Conservation (phyloP, 768 basidiomycete species). For the Phylloporus sp. region DNA sequence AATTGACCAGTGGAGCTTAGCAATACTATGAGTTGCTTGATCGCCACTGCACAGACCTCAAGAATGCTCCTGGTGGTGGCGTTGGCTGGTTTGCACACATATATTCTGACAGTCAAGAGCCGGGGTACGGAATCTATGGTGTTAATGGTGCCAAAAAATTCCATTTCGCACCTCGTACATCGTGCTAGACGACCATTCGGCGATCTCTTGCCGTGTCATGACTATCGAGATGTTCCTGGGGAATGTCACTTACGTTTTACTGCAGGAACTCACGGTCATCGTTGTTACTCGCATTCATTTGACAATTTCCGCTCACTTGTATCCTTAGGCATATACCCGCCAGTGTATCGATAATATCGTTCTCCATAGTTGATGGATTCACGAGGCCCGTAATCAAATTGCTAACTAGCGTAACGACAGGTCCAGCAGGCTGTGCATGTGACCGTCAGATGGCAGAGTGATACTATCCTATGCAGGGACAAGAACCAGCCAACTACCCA, state of each 20-base stretch:
- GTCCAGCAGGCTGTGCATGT: too few relatives aligned
- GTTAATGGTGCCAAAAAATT: constrained; percentile 52
- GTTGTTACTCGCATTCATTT: too few relatives aligned
- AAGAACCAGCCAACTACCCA: too few relatives aligned
- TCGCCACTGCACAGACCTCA: constrained; percentile 58
- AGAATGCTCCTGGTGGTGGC: constrained; percentile 54
- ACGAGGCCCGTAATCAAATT: too few relatives aligned
- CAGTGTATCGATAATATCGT: neutral
- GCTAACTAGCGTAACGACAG: too few relatives aligned
- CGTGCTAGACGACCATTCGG: constrained; percentile 44
- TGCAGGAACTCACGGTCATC: neutral
- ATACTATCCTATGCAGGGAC: too few relatives aligned
- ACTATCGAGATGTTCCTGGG: neutral
- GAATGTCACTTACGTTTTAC: neutral
- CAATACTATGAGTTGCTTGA: constrained; percentile 66
- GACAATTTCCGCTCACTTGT: constrained; percentile 2
- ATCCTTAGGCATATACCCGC: too few relatives aligned
- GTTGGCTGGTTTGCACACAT: constrained; percentile 83
- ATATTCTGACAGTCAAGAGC: constrained; percentile 61
- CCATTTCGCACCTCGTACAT: constrained; percentile 57
- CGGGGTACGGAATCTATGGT: constrained; percentile 70
- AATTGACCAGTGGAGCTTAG: constrained; percentile 3
- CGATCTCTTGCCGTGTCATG: too few relatives aligned
- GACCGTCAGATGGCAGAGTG: too few relatives aligned
- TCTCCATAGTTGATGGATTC: neutral